Base-by-base conservation (phyloP, 2,329 filamentous ascomycete species). In the Claviceps quebecensis region DNA sequence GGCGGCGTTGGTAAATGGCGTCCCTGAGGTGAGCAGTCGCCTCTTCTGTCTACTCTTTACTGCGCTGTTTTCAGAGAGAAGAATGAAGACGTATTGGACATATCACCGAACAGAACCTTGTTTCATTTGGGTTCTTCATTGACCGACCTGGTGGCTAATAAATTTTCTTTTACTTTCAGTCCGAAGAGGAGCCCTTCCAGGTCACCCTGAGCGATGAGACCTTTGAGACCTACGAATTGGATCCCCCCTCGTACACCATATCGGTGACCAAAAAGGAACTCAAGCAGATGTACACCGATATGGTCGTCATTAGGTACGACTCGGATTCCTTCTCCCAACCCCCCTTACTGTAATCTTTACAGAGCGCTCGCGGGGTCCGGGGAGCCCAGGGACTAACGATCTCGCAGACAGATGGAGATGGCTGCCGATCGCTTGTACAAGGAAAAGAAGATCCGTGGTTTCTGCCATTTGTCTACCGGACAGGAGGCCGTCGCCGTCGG, bases 371-470 rank as follows among this genome's bases (percentile, higher is more conserved):
- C 29, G 29, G 9, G 9, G 29, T 34, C 29, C 3, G 11, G 29
- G 29, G 9, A 34, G 9, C 9, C 9, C 4, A 34, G 17, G n/a
- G 57, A 51, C 65, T 66, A 55, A 68, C 61, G 63, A 63, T 60
- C 57, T 49, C 59, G 55, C 61, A 95, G 90, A 74, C 93, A 95
- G 71, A 95, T 98, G 93, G 93, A 98, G 75, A 95, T 98, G 91
- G 90, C 91, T 60, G 89, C 93, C 74, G 93, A 98, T 69, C 83
- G 91, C 68, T 78, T 98, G 65, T 98, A 98, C 87, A 98, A 98
- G 79, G 93, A 97, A 78, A 98, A 98, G 85, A 97, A 98, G 81
- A 97, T 98, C 64, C 87, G 93, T 64, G 93, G 93, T 75, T 98
- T 98, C 86, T 98, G 93, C 76, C 93, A 98, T 75, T 74, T 98